Base-by-base conservation (phyloP, 2,329 filamentous ascomycete genomes). In the Elsinoe necatrix region DNA sequence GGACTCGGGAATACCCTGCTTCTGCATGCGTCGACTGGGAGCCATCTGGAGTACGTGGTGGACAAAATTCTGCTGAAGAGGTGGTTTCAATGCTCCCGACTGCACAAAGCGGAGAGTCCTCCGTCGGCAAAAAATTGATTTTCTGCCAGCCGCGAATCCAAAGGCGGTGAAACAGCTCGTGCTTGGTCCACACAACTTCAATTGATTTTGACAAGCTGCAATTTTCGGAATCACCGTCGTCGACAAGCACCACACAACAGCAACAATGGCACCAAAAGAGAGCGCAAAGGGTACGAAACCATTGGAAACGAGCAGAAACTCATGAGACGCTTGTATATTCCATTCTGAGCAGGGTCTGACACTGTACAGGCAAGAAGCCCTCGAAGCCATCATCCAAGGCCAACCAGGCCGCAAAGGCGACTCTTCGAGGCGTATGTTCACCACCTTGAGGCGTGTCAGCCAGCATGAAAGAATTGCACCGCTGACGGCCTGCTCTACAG, bases 321-420 rank as follows among this genome's bases (percentile, higher is more conserved):
- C 3, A 8, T 20, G 39, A 6, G n/a, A 20, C 7, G 21, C 21
- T 3, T 21, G 3, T 11, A n/a, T 7, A 4, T 37, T 37, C 12
- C 14, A 4, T 3, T 37, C 5, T 37, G 5, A 12, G 14, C 34
- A 12, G 14, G 12, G 5, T 16, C 48, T 52, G 21, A 52, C 16
- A 20, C 11, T 52, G 3, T 11, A 25, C 20, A 52, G 48, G 48
- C 48, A 52, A 39, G 31, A 52, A 52, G 48, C n/a, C 29, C 48
- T 39, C 48, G 3, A 93, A 93, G 83, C 72, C 78, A 68, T 76
- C 75, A 69, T 75, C 75, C 68, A 85, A 95, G 84, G 93, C 93
- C 78, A 86, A 85, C 71, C 85, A 86, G 73, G 93, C 93, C 75
- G 88, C 93, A 70, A 97, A 98, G 84, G 88, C 93, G 75, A 87